Base-by-base conservation (phyloP, 2,329 filamentous ascomycete genomes). In the Fusarium buharicum region DNA sequence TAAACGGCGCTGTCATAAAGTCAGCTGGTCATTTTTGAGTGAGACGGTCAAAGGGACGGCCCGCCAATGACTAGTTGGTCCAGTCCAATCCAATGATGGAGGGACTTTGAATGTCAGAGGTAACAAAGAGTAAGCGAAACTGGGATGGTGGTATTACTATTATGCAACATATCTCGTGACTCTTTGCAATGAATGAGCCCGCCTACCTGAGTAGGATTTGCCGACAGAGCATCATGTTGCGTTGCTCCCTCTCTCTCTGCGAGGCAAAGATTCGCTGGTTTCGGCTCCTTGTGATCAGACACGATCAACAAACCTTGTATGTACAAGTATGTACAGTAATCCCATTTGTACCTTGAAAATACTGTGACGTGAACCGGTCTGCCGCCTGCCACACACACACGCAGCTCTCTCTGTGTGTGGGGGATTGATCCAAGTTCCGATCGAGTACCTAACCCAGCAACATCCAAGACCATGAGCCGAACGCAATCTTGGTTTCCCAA, bases 21-120 rank as follows among this genome's bases (percentile, higher is more conserved):
- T 57, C 64, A 67, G 48, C 64, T 56, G 55, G 48, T 56, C 56
- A 59, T 57, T 55, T 57, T 49, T 55, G 48, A 50, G 43, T 41
- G 59, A 62, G 50, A 67, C 59, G 61, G 57, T 50, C 63, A 50
- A 50, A 70, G 68, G 68, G 68, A 70, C 68, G 68, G 68, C 58
- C 68, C 68, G 68, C 58, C 47, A 33, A 56, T 60, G 49, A 65
- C 62, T 66, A 66, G 58, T 45, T 20, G 33, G 36, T 14, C 46
- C 59, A 65, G 41, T 37, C 54, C 53, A 55, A 54, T 37, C 54
- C 53, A 55, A 56, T 53, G 41, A 51, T 53, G 38, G 36, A 31
- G 50, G 36, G 40, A 44, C 17, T 27, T 49, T 22, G 44, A 52
- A 40, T 34, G 45, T 22, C 17, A 36, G 36, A 40, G 45, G 28